Evolutionary conservation across 148 eudicot species (phyloP).

Genomic region (Fagopyrum homotropicum): DNA sequence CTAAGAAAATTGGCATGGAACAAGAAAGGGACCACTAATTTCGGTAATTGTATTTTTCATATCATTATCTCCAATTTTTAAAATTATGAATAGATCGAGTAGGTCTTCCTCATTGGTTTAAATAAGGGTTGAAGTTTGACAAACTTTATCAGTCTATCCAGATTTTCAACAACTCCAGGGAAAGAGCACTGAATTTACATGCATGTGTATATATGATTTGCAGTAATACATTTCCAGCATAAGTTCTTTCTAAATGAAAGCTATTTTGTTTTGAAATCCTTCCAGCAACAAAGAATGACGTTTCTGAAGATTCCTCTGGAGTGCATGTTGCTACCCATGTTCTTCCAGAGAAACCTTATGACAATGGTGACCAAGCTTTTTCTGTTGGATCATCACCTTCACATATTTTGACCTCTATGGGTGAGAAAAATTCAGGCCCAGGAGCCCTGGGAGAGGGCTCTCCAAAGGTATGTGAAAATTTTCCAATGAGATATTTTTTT

Average conservation of each 20-base stretch:
- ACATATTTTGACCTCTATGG: conserved; percentile 30
- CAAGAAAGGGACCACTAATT: no score
- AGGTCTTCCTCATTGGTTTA: no score
- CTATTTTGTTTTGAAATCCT: neutral
- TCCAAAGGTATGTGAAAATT: conserved; percentile 60
- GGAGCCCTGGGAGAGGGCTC: conserved; percentile 82
- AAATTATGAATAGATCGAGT: no score
- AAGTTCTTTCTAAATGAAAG: neutral
- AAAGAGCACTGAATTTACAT: no score
- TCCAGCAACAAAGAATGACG: neutral
- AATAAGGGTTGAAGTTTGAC: no score
- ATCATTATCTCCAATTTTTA: no score
- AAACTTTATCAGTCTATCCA: no score
- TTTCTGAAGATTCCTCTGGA: neutral
- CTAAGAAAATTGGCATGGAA: no score
- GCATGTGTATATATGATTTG: neutral
- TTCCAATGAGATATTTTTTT: neutral
- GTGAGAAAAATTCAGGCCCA: conserved; percentile 33
- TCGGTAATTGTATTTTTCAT: no score
- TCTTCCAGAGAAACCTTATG: conserved; percentile 22
- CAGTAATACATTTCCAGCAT: neutral
- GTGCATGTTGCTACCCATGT: conserved; percentile 14
- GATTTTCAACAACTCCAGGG: no score
- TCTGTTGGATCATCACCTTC: conserved; percentile 53
- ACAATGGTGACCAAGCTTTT: conserved; percentile 28